phyloP scores from a whole-genome alignment of 2,329 filamentous ascomycete genomes.

The Paraconiothyrium brasiliense region DNA sequence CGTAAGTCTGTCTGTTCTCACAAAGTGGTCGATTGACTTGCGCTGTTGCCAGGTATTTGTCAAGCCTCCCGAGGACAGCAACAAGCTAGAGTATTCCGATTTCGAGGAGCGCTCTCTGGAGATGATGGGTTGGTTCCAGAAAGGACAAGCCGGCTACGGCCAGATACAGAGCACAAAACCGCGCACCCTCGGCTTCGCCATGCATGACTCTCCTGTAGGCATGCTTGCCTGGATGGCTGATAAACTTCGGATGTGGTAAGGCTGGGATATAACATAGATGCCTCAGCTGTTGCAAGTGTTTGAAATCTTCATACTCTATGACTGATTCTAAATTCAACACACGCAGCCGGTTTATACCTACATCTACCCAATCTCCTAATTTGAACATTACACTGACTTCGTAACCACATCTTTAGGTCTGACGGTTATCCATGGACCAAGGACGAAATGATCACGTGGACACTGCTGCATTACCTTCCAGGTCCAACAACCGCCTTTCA shows the following conservation, averaged over 20 bases:
- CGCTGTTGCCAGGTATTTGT: not conserved
- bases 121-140: not conserved
- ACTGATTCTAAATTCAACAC: too few species aligned
- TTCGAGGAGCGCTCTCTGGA: constrained; percentile 3
- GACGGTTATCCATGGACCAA: constrained; percentile 14
- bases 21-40: not conserved
- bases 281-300: too few species aligned
- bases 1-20: not conserved
- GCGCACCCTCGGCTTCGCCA: constrained; percentile 11
- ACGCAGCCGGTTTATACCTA: too few species aligned
- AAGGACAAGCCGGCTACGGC: constrained; percentile 5
- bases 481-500: constrained; percentile 11
- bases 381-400: too few species aligned
- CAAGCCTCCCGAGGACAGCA: not conserved
- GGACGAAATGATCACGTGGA: constrained; percentile 16
- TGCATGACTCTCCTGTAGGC: constrained; percentile 15
- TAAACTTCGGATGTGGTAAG: constrained; percentile 12
- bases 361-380: too few species aligned
- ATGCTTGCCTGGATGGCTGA: constrained; percentile 17
- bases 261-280: too few species aligned
- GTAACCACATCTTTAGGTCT: not conserved
- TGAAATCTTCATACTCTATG: too few species aligned
- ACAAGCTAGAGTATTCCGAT: not conserved
- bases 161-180: constrained; percentile 14
- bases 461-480: constrained; percentile 11